phyloP scores from a whole-genome alignment of 139 green algal genomes.

The Chlamydomonas incerta region DNA sequence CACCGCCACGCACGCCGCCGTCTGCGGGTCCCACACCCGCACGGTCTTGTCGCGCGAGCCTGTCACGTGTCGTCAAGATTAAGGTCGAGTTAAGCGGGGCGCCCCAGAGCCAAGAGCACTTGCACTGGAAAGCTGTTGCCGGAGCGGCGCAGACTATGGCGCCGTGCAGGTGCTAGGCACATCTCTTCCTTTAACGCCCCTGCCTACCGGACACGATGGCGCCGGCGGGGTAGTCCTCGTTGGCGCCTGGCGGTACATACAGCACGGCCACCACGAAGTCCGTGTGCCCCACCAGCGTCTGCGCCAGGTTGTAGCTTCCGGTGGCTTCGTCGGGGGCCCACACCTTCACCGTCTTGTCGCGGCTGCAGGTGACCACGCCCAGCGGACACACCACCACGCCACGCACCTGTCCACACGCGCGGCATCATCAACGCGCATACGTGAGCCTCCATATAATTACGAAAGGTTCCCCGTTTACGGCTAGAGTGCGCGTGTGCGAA shows the following conservation, averaged over 20 bases:
- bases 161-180: no score
- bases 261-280: conserved; percentile 85
- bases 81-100: not conserved
- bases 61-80: conserved; percentile 61
- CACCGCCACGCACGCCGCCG: conserved; percentile 38
- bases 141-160: no score
- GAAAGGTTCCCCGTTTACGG: not conserved
- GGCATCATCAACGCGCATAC: no score
- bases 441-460: no score
- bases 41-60: conserved; percentile 87
- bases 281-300: conserved; percentile 81
- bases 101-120: not conserved
- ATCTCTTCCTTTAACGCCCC: no score
- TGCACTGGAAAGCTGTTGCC: no score
- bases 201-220: conserved; percentile 77
- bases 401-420: conserved; percentile 65
- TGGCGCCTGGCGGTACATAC: conserved; percentile 56
- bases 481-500: not conserved
- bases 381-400: conserved; percentile 55
- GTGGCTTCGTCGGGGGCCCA: conserved; percentile 57
- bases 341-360: conserved; percentile 82
- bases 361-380: conserved; percentile 74
- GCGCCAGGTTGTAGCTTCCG: conserved; percentile 31
- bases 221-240: conserved; percentile 48
- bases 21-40: conserved; percentile 85